Percentiles rank a stretch among this genome's conserved stretches.
Evolutionary conservation across 2,329 filamentous ascomycete genomes (phyloP).

Genomic region (Paecilomyces fulvus): DNA sequence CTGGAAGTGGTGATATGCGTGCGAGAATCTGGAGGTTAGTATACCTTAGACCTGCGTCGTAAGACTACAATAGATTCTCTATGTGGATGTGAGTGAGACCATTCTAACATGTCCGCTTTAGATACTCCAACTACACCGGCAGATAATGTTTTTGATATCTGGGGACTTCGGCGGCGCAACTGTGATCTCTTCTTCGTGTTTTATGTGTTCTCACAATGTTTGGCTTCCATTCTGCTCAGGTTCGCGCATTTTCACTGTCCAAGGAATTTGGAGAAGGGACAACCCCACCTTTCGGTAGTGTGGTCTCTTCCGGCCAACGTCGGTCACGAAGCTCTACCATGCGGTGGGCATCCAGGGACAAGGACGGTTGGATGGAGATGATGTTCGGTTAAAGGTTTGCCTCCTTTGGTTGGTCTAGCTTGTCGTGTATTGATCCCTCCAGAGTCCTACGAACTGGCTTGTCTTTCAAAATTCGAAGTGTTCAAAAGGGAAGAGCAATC

Average conservation of each 20-base stretch:
- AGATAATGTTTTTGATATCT: conserved; percentile 24
- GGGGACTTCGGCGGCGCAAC: conserved; percentile 27
- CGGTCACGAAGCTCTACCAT: neutral
- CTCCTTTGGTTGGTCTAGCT: neutral
- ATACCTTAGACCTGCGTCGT: neutral
- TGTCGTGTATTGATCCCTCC: neutral
- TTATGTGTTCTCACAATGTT: conserved; percentile 7
- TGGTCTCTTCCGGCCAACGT: neutral
- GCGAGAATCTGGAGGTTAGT: conserved; percentile 87
- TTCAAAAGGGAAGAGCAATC: neutral
- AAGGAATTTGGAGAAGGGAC: neutral
- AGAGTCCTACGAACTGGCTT: neutral
- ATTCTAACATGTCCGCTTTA: conserved; percentile 7
- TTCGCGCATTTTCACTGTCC: neutral
- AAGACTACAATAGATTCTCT: neutral
- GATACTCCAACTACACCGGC: conserved; percentile 31
- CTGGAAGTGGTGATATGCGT: conserved; percentile 94
- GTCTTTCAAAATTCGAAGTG: neutral
- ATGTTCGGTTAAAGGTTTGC: neutral
- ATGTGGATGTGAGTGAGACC: neutral
- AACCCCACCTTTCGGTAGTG: neutral
- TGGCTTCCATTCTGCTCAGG: conserved; percentile 7
- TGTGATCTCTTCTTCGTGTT: conserved; percentile 15
- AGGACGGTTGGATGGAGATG: neutral
- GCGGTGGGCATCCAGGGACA: neutral